Base-by-base conservation (phyloP, 192 early-diverging fungal species). In the Backusella liffmaniae region DNA sequence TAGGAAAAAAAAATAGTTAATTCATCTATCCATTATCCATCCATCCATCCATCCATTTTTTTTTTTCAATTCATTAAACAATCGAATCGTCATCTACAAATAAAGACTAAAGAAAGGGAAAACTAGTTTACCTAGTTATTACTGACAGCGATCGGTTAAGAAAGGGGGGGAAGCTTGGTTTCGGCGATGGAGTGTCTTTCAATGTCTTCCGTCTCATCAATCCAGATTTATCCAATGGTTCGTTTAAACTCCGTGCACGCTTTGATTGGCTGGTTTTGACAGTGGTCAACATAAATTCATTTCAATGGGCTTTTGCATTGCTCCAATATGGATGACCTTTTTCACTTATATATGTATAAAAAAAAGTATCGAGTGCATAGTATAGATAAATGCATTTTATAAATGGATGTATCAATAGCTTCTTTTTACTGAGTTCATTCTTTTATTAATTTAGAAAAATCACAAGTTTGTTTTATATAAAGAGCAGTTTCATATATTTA, bases 61-160 rank as follows among this genome's bases (percentile, higher is more conserved):
- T 1, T 26, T 26, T 46, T 62, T 10, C 10, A 12, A 23, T 10
- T 59, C 16, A 23, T 26, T 59, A 59, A 59, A 59, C 7, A 59
- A 59, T 21, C 8, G 10, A 23, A 59, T 12, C 8, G 53, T 59
- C 23, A 59, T 59, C 53, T 26, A 59, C 23, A 10, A 59, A 3
- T 59, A 23, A 56, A 23, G 8, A 56, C 5, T 26, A 21, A 59
- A 59, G 53, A 59, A 26, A 59, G 23, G 53, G 8, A 59, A 49
- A 49, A 49, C 46, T 49, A 49, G 53, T 59, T 59, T 76, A 68
- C 46, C 66, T 76, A 68, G 59, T 65, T 59, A 23, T 35, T 66
- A 67, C 56, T 74, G 53, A 65, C 73, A 74, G 59, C 73, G 56
- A 67, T 59, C 41, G 73, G 41, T 66, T 74, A 65, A 74, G 59